Evolutionary conservation across 2,329 filamentous ascomycete genomes (phyloP), one percentile per base, ranked within the genome.

Genomic region (Cladosporium phlei): DNA sequence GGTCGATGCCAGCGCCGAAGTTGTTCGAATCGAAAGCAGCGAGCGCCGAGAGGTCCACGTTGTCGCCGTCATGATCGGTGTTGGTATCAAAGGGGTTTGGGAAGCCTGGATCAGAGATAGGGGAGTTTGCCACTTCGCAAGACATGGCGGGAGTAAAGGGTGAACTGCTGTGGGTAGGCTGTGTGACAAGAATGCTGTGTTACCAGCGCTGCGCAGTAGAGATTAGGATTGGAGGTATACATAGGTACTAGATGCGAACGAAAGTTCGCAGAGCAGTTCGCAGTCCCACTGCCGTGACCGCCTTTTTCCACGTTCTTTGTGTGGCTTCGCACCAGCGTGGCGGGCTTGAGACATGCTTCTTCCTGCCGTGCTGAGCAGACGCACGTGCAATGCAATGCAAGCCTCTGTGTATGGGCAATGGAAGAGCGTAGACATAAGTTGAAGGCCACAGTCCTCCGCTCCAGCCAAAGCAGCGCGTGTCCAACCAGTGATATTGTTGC

Each of bases 181-280:
- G 42, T 29, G 21, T 22, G 16, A 48, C 30, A 17, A n/a, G 30
- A 24, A 46, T 39, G 38, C 35, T 33, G 55, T 54, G 52, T 47
- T 30, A 54, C 53, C 48, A 52, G n/a, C n/a, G n/a, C 35, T 24
- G 39, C 24, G 52, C 34, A 54, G 51, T 40, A 34, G 32, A 24
- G 32, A 24, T 27, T 49, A 39, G 24, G 37, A 37, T 21, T 28
- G n/a, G 11, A 19, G 6, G 5, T 28, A 39, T 14, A 28, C 28
- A 39, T 45, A n/a, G n/a, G 44, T 52, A 53, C 49, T 48, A 16
- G 25, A 46, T 38, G 38, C 46, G 52, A 53, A 55, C 50, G 39
- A 39, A 30, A 44, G 56, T 57, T 58, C 56, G 56, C 55, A 57
- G 52, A 47, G 49, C 38, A 44, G 47, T 52, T 52, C 50, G 52